These are phyloP conservation scores for Plasmodium coatneyi DNA, from an alignment of 169 alveolate genomes.

Conservation along the genomic window DNA sequence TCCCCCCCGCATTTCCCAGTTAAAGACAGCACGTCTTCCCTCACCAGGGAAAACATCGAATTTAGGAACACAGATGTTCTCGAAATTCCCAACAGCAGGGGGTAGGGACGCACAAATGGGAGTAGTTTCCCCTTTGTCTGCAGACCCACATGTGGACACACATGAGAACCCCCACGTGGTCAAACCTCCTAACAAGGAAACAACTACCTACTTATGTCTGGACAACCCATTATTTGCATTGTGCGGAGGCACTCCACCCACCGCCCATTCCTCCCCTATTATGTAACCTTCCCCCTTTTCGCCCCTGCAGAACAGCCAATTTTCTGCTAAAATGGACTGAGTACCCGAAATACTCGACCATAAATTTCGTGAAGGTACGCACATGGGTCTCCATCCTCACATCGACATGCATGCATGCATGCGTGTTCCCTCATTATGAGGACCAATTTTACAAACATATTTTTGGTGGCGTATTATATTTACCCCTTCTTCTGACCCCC, in stretches of 20 bases:
- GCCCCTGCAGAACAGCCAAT: conserved; percentile 52
- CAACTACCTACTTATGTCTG: not conserved
- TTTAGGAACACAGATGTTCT: conserved; percentile 27
- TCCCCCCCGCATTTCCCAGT: not conserved
- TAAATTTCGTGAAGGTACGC: conserved; percentile 48
- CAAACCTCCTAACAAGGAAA: not conserved
- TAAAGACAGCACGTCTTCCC: conserved; percentile 9
- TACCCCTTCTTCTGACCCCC: not conserved
- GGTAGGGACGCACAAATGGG: conserved; percentile 16
- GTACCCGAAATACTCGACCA: conserved; percentile 64
- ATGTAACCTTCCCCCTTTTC: not conserved
- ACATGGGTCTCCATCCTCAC: not conserved
- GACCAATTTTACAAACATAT: not conserved
- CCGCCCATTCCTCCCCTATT: not conserved
- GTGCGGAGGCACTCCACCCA: not conserved
- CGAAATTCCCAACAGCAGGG: conserved; percentile 71
- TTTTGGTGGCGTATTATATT: not conserved
- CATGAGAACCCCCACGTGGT: not conserved
- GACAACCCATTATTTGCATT: not conserved
- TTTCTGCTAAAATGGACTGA: conserved; percentile 62
- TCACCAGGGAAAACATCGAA: conserved; percentile 63
- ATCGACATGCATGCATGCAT: not conserved
- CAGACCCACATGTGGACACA: not conserved
- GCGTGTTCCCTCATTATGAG: not conserved
- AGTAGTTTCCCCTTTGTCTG: not conserved